phyloP scores from a whole-genome alignment of 805 yeast genomes.

The Candida parachauliodes region DNA sequence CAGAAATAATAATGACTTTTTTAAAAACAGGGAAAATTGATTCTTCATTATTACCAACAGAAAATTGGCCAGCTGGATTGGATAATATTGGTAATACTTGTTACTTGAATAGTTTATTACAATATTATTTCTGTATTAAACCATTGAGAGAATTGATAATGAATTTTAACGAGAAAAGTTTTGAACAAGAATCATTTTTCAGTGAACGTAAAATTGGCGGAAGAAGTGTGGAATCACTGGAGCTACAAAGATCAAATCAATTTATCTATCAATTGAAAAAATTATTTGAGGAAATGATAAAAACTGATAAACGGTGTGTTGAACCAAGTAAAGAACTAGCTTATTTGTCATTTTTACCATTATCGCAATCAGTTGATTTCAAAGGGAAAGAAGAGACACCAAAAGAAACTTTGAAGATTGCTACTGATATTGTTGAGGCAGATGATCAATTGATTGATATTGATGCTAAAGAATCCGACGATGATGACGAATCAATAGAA shows the following conservation, averaged over 20 bases:
- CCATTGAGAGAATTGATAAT: constrained; percentile 72
- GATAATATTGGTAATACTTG: constrained; percentile 96
- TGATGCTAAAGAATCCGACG: background rate
- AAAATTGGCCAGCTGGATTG: constrained; percentile 84
- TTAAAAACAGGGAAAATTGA: constrained; percentile 62
- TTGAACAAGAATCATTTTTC: constrained; percentile 8
- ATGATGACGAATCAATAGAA: constrained; percentile 4
- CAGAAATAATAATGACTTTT: constrained; percentile 53
- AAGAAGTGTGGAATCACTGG: constrained; percentile 70
- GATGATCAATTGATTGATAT: constrained; percentile 2
- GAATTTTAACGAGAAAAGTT: constrained; percentile 42
- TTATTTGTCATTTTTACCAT: constrained; percentile 78
- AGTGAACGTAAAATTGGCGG: constrained; percentile 72
- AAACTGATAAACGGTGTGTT: constrained; percentile 58
- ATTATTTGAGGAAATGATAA: constrained; percentile 67
- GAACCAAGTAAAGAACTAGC: constrained; percentile 83
- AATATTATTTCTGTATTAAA: constrained; percentile 80
- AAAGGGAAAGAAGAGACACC: constrained; percentile 15
- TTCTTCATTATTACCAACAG: constrained; percentile 51
- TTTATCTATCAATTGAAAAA: constrained; percentile 71
- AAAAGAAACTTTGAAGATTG: constrained; percentile 1
- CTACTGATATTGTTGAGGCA: background rate
- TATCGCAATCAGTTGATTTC: constrained; percentile 63
- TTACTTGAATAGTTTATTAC: constrained; percentile 84
- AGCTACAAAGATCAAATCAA: constrained; percentile 76